phyloP scores from a whole-genome alignment of 164 flowering plant genomes.

The Sedum album region DNA sequence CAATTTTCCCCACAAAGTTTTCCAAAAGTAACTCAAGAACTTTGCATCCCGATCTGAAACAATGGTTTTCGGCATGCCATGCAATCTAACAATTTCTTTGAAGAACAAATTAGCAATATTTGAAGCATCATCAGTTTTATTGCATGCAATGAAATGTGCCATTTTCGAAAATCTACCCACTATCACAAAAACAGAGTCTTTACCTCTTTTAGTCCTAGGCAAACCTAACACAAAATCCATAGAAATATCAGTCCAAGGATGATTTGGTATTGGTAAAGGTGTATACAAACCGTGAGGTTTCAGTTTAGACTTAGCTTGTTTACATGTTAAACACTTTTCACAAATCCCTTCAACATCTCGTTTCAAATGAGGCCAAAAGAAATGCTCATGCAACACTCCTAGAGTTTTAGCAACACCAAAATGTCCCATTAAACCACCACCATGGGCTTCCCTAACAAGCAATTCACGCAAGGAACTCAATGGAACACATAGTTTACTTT shows the following conservation, averaged over 20 bases:
- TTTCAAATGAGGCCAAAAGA: too few species aligned
- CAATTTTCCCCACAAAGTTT: neutral
- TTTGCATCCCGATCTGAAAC: neutral
- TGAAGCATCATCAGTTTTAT: neutral
- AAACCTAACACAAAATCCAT: neutral
- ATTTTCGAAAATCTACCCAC: neutral
- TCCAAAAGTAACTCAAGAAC: neutral
- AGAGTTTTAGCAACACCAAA: too few species aligned
- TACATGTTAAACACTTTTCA: neutral
- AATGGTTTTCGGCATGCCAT: neutral
- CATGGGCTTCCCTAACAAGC: too few species aligned
- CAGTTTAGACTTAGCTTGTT: too few species aligned
- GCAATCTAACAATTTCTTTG: neutral
- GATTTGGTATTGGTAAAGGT: too few species aligned
- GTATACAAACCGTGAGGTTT: too few species aligned
- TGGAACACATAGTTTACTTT: too few species aligned
- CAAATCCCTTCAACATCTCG: too few species aligned
- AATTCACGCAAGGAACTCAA: too few species aligned
- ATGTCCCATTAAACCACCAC: too few species aligned
- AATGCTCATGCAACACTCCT: too few species aligned
- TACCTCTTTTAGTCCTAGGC: neutral
- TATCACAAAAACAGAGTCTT: neutral
- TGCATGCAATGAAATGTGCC: neutral
- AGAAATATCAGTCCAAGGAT: neutral
- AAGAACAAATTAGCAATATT: neutral